Evolutionary conservation across 768 basidiomycete genomes (phyloP).

Genomic region (Lactifluus subvellereus): DNA sequence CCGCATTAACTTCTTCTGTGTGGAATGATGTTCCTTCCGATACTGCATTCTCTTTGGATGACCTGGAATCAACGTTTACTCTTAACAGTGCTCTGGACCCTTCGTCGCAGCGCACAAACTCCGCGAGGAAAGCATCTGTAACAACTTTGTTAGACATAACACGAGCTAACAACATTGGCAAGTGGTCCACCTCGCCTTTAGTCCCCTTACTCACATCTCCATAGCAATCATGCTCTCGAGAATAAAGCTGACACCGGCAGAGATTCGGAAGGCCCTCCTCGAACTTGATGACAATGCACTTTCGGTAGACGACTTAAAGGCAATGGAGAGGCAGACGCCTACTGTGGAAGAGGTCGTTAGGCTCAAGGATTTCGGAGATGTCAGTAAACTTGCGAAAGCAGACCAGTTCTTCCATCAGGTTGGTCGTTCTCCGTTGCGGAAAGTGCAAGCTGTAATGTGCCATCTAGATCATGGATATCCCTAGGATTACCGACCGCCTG

Average conservation of each 20-base stretch:
- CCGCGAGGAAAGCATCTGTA: constrained; percentile 51
- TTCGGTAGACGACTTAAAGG: constrained; percentile 68
- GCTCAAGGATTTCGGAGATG: constrained; percentile 65
- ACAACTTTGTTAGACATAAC: constrained; percentile 74
- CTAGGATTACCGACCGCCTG: constrained; percentile 65
- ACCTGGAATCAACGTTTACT: constrained; percentile 69
- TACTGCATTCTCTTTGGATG: constrained; percentile 52
- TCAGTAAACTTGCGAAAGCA: constrained; percentile 69
- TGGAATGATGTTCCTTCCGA: constrained; percentile 56
- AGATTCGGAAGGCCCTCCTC: constrained; percentile 67
- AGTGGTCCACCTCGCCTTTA: constrained; percentile 22
- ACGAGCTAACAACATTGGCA: constrained; percentile 80
- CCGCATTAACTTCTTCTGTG: constrained; percentile 46
- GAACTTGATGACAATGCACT: constrained; percentile 64
- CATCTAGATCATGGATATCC: constrained; percentile 69
- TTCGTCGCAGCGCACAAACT: constrained; percentile 37
- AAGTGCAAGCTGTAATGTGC: background rate
- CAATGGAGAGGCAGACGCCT: constrained; percentile 69
- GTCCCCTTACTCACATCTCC: background rate
- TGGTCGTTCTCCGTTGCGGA: constrained; percentile 13
- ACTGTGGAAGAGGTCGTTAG: constrained; percentile 75
- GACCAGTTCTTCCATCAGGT: constrained; percentile 83
- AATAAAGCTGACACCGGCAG: constrained; percentile 57
- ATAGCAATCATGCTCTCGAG: constrained; percentile 80
- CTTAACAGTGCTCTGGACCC: constrained; percentile 44